Conservation (phyloP, 1,284 basidiomycete genomes). For the Apiotrichum porosum region DNA sequence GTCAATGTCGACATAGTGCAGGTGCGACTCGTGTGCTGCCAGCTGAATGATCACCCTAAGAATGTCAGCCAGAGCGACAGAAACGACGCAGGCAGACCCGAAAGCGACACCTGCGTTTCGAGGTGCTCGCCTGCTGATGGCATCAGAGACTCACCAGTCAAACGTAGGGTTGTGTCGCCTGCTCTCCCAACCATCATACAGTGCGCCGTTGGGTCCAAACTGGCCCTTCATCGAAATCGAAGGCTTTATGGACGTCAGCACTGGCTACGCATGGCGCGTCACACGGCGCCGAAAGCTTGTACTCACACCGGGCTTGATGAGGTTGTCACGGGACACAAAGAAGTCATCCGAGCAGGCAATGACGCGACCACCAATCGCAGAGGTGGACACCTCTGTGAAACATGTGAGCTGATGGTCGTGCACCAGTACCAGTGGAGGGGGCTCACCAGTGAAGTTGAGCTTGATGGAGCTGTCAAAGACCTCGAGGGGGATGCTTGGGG, state of each 20-base stretch:
- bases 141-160: conserved; percentile 67
- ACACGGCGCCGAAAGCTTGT: too few species aligned
- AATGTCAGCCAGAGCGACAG: not conserved
- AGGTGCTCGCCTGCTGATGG: too few species aligned
- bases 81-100: too few species aligned
- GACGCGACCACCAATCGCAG: conserved; percentile 72
- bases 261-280: too few species aligned
- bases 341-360: conserved; percentile 87
- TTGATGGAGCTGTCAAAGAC: too few species aligned
- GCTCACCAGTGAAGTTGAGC: too few species aligned
- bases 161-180: conserved; percentile 79
- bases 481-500: too few species aligned
- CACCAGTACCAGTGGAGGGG: not conserved
- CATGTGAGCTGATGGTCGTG: not conserved
- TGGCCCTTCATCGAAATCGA: conserved; percentile 81
- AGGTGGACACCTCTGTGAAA: conserved; percentile 75
- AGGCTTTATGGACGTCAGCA: conserved; percentile 51
- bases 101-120: too few species aligned
- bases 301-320: conserved; percentile 74
- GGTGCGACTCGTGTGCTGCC: conserved; percentile 64
- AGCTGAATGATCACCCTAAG: conserved; percentile 83
- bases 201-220: conserved; percentile 90
- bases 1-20: conserved; percentile 90
- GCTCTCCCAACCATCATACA: conserved; percentile 93
- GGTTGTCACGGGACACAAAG: conserved; percentile 80